A percentile compares a stretch with the other conserved stretches of the same genome.
Conservation (phyloP, 192 early-diverging fungal genomes). For the Chytriomyces sp. region DNA sequence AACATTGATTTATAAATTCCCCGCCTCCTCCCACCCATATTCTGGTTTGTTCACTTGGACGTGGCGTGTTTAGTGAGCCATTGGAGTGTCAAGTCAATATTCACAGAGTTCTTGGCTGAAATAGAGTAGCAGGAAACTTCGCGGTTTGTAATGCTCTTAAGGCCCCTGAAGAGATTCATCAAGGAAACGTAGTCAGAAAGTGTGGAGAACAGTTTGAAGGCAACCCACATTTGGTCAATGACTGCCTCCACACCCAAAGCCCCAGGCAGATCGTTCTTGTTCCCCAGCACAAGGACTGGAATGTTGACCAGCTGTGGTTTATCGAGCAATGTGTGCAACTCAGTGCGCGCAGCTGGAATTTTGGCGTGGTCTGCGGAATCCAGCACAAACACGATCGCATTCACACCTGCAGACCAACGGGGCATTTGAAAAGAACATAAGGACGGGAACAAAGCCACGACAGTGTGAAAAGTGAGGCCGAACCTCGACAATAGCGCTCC, state of each 20-base stretch:
- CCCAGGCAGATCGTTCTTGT: conserved; percentile 95
- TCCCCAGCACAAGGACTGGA: conserved; percentile 96
- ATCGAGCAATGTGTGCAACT: conserved; percentile 88
- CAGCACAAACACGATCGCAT: conserved; percentile 99
- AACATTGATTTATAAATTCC: too few relatives aligned
- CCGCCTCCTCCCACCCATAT: too few relatives aligned
- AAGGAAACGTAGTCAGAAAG: conserved; percentile 4
- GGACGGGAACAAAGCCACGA: not conserved
- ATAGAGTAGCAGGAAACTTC: conserved; percentile 99
- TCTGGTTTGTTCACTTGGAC: conserved; percentile 14
- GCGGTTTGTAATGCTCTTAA: conserved; percentile 85
- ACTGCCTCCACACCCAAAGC: conserved; percentile 86
- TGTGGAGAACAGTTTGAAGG: not conserved
- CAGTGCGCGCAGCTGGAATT: conserved; percentile 86
- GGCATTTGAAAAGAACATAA: not conserved
- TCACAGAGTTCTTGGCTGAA: conserved; percentile 95
- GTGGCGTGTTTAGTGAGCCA: conserved; percentile 88
- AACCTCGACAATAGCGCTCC: conserved; percentile 68
- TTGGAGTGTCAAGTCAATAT: conserved; percentile 95
- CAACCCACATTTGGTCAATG: conserved; percentile 87
- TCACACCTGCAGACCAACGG: conserved; percentile 85
- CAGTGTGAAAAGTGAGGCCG: not conserved
- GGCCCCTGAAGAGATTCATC: conserved; percentile 56
- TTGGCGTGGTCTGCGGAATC: conserved; percentile 95
- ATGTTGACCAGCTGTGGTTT: conserved; percentile 92